Evolutionary conservation across 345 rosid genomes (phyloP).

Genomic region (Barbarea vulgaris): DNA sequence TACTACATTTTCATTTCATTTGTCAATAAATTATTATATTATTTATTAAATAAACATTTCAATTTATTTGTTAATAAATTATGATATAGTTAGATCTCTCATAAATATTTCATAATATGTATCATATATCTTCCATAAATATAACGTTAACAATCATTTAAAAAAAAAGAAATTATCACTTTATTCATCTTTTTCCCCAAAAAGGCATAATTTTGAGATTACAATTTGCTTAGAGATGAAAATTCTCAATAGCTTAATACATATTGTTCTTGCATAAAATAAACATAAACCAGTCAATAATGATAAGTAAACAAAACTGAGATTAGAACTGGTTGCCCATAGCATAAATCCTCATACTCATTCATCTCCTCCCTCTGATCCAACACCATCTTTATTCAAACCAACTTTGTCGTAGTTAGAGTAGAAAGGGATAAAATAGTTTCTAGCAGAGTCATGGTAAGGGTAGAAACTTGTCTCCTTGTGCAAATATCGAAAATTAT

Average conservation of each 20-base stretch:
- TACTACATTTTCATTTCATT: not conserved
- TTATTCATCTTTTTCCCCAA: not conserved
- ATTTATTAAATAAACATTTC: too few species aligned
- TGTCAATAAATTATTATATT: not conserved
- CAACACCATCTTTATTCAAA: not conserved
- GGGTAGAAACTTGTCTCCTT: not conserved
- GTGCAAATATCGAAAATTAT: not conserved
- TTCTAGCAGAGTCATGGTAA: not conserved
- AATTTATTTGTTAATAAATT: too few species aligned
- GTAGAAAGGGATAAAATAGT: conserved; percentile 10
- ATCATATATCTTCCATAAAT: too few species aligned
- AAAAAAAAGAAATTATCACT: too few species aligned
- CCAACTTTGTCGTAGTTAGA: conserved; percentile 16
- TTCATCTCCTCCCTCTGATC: too few species aligned
- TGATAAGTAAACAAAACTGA: not conserved
- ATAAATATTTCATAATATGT: too few species aligned
- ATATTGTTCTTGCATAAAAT: too few species aligned
- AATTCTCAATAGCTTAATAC: not conserved
- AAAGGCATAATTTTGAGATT: not conserved
- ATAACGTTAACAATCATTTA: too few species aligned
- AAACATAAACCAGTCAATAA: too few species aligned
- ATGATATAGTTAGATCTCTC: too few species aligned
- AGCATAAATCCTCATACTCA: too few species aligned
- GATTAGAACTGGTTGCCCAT: not conserved
- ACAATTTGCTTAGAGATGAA: not conserved